Conservation (phyloP, 345 rosid species). For the Euclidium syriacum region DNA sequence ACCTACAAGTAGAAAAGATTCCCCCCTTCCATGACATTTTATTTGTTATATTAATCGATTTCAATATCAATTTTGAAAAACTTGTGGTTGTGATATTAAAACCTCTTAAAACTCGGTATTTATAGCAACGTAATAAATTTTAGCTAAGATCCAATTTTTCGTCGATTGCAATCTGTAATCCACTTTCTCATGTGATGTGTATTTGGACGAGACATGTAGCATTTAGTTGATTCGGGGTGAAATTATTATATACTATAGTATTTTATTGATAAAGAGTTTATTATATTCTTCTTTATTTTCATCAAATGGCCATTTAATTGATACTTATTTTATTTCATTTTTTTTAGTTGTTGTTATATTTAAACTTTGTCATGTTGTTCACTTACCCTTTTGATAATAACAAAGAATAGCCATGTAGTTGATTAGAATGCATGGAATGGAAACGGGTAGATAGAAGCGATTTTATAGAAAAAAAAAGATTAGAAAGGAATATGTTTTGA, state of each 20-base stretch:
- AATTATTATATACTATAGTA: neutral
- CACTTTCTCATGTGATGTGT: slow-evolving; percentile 28
- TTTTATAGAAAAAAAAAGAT: too few species aligned
- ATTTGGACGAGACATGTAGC: slow-evolving; percentile 24
- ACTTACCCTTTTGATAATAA: too few species aligned
- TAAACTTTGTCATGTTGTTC: too few species aligned
- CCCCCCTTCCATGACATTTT: neutral
- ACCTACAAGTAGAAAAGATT: slow-evolving; percentile 7
- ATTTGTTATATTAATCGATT: slow-evolving; percentile 12
- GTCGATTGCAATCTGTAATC: slow-evolving; percentile 23
- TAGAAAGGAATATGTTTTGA: too few species aligned
- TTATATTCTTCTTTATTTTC: neutral
- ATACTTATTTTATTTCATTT: neutral
- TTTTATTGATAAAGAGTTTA: neutral
- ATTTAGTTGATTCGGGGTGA: slow-evolving; percentile 9
- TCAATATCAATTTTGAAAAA: neutral
- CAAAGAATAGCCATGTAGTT: too few species aligned
- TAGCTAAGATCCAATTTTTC: slow-evolving; percentile 17
- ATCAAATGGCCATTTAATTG: neutral
- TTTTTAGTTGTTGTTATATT: neutral
- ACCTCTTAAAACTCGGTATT: neutral
- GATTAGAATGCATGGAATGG: too few species aligned
- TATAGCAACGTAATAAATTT: slow-evolving; percentile 15
- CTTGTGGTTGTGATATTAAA: slow-evolving; percentile 12
- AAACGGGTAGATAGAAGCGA: too few species aligned